Conservation (phyloP, 306 rosid species). For the Trichosanthes cucumerina region DNA sequence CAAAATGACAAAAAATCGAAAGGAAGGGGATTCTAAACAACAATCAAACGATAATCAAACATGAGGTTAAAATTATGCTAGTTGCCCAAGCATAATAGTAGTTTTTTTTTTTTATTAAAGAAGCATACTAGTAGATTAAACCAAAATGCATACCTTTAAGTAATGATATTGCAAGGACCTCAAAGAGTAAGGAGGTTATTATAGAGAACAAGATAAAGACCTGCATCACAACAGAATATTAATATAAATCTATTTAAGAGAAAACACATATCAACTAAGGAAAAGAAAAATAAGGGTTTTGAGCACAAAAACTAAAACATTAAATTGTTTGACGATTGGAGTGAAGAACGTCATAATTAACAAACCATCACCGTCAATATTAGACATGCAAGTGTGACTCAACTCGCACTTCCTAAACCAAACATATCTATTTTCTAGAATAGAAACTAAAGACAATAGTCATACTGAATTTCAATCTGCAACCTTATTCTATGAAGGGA, state of each 20-base stretch:
- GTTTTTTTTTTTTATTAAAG: no score
- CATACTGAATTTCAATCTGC: neutral
- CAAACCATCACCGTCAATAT: neutral
- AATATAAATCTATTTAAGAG: neutral
- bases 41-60: neutral
- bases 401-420: neutral
- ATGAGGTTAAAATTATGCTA: neutral
- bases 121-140: constrained; percentile 12
- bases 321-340: neutral
- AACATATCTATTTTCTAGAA: neutral
- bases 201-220: constrained; percentile 70
- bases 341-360: neutral
- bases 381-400: neutral
- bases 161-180: constrained; percentile 50
- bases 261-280: neutral
- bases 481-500: neutral
- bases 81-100: constrained; percentile 6
- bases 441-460: neutral
- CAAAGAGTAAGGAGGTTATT: constrained; percentile 47
- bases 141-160: constrained; percentile 54
- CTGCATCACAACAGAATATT: constrained; percentile 36
- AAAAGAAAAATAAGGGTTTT: neutral
- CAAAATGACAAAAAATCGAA: neutral
- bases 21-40: neutral
- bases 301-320: neutral